Percentiles rank a stretch among this genome's conserved stretches.
These are phyloP conservation scores for Macrolepiota dolichaula DNA, from an alignment of 768 basidiomycete species.

Conservation along the genomic window DNA sequence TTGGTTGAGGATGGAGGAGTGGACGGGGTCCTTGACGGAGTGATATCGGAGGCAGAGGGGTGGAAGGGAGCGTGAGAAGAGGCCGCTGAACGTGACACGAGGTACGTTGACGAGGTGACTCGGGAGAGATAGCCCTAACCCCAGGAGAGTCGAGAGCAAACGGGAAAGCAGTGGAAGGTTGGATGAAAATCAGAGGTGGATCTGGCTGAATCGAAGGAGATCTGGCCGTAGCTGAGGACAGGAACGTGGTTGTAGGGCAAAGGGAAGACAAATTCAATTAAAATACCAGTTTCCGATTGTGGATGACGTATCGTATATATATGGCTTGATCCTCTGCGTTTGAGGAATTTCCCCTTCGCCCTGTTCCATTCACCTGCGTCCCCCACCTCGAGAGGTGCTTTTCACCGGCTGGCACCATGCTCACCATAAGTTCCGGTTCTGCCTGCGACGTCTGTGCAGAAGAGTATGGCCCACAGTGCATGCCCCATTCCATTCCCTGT, in stretches of 20 bases:
- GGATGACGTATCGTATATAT: slow-evolving; percentile 42
- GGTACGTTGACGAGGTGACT: slow-evolving; percentile 17
- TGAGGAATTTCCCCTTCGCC: slow-evolving; percentile 46
- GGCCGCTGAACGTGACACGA: slow-evolving; percentile 28
- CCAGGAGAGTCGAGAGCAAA: slow-evolving; percentile 12
- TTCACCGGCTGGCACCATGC: slow-evolving; percentile 56
- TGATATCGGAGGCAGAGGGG: neutral
- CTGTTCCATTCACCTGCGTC: slow-evolving; percentile 34
- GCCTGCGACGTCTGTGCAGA: slow-evolving; percentile 90
- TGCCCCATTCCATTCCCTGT: slow-evolving; percentile 80
- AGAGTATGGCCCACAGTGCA: slow-evolving; percentile 72
- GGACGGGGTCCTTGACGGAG: neutral
- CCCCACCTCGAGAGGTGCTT: slow-evolving; percentile 34
- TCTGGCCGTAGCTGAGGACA: slow-evolving; percentile 4
- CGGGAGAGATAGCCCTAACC: slow-evolving; percentile 21
- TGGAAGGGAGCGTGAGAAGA: slow-evolving; percentile 4
- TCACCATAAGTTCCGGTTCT: slow-evolving; percentile 79
- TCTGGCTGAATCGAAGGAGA: slow-evolving; percentile 8
- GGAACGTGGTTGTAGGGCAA: slow-evolving; percentile 12
- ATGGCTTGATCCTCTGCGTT: slow-evolving; percentile 37
- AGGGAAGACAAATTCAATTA: neutral
- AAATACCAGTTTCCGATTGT: slow-evolving; percentile 21
- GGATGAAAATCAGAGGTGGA: neutral
- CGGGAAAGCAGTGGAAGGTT: neutral
- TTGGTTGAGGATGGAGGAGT: neutral